phyloP scores from a whole-genome alignment of 2,329 filamentous ascomycete species.

The Venturia asperata region DNA sequence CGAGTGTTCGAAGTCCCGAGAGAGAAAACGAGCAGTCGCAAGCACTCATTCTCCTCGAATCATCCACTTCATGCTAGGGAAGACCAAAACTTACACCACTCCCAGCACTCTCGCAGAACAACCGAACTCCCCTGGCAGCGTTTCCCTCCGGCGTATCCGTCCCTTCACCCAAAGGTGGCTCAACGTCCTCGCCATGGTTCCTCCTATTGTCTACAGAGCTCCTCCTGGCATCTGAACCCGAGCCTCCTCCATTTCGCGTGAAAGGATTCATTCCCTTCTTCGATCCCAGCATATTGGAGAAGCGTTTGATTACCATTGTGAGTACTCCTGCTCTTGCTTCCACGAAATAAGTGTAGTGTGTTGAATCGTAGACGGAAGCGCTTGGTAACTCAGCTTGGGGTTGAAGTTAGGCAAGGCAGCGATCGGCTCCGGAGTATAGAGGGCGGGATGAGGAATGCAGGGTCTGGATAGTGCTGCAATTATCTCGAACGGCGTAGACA shows the following conservation, averaged over 20 bases:
- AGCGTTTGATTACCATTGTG: conserved; percentile 21
- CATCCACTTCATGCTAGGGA: not conserved
- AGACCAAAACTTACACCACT: conserved; percentile 23
- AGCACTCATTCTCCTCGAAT: not conserved
- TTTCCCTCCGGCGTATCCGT: conserved; percentile 59
- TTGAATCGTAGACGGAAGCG: not conserved
- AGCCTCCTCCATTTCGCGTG: not conserved
- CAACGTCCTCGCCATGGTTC: not conserved
- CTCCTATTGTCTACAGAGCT: not conserved
- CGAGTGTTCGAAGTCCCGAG: not conserved
- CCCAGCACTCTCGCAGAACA: conserved; percentile 35
- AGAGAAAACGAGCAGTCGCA: not conserved
- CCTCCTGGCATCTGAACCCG: not conserved
- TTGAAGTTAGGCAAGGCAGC: not conserved
- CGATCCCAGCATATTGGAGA: conserved; percentile 16
- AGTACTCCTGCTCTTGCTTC: not conserved
- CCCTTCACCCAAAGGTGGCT: not conserved
- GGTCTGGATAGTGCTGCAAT: not conserved
- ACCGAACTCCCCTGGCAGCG: conserved; percentile 57
- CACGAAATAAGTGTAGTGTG: not conserved
- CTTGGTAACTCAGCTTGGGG: not conserved
- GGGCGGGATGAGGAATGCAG: not conserved
- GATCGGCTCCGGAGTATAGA: not conserved
- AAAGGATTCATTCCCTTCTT: conserved; percentile 14
- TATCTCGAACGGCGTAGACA: not conserved